phyloP scores from a whole-genome alignment of 2,329 filamentous ascomycete species.

The Geosmithia putterillii region DNA sequence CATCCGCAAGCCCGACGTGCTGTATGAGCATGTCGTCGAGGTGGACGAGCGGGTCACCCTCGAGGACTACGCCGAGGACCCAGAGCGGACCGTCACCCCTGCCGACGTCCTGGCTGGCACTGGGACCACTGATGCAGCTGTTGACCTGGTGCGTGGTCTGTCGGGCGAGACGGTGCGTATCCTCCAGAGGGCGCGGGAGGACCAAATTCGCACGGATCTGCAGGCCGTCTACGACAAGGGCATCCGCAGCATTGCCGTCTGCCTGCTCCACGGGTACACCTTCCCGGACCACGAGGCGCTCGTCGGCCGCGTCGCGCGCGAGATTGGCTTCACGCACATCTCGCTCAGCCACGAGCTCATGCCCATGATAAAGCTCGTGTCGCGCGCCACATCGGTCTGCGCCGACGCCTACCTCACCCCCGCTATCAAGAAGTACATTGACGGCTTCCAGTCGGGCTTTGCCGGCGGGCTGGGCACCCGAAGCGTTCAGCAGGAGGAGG shows the following conservation, averaged over 20 bases:
- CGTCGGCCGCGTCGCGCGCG: constrained; percentile 61
- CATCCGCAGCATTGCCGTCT: constrained; percentile 75
- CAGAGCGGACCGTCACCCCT: constrained; percentile 41
- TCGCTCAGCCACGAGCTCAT: constrained; percentile 36
- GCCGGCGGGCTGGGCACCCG: constrained; percentile 66
- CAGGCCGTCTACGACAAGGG: constrained; percentile 51
- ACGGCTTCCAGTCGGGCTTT: constrained; percentile 74
- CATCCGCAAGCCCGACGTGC: constrained; percentile 74
- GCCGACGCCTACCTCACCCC: constrained; percentile 32
- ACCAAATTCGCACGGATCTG: constrained; percentile 43
- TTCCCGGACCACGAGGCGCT: constrained; percentile 77
- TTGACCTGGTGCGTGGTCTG: constrained; percentile 51
- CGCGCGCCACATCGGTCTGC: constrained; percentile 28
- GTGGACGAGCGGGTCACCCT: constrained; percentile 83
- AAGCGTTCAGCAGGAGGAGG: constrained; percentile 55
- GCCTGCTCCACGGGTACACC: constrained; percentile 85
- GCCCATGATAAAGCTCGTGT: constrained; percentile 32
- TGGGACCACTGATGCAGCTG: constrained; percentile 30
- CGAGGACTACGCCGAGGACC: constrained; percentile 87
- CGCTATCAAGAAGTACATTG: constrained; percentile 31
- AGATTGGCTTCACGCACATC: constrained; percentile 66
- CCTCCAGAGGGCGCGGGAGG: constrained; percentile 43
- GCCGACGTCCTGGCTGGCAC: constrained; percentile 34
- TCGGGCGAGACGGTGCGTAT: constrained; percentile 61
- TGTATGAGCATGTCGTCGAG: constrained; percentile 80